Evolutionary conservation across 805 yeast genomes (phyloP).

Genomic region (Ogataea neopini): DNA sequence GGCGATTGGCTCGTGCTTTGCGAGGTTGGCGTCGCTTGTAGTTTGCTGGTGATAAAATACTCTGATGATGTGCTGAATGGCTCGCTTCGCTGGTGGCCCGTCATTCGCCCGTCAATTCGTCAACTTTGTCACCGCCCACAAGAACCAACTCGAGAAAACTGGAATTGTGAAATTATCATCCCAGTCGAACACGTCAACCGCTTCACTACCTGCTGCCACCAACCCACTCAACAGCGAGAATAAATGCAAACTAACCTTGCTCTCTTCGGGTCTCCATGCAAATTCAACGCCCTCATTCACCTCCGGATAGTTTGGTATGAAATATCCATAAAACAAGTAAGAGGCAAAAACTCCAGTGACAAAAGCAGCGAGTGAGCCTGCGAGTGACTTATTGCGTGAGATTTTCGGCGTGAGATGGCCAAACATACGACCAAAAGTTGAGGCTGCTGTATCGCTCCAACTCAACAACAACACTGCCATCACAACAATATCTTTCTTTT

Average conservation of each 20-base stretch:
- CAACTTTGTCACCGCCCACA: constrained; percentile 35
- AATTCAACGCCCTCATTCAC: constrained; percentile 54
- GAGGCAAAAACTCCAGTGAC: constrained; percentile 67
- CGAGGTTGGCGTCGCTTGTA: too few relatives aligned
- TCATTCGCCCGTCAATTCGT: constrained; percentile 8
- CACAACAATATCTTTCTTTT: constrained; percentile 79
- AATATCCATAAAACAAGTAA: constrained; percentile 67
- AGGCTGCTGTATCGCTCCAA: constrained; percentile 98
- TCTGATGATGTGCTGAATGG: too few relatives aligned
- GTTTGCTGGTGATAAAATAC: too few relatives aligned
- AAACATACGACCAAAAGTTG: constrained; percentile 84
- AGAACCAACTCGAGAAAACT: constrained; percentile 69
- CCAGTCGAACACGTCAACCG: constrained; percentile 68
- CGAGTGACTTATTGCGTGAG: constrained; percentile 74
- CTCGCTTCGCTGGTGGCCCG: background rate
- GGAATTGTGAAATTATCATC: constrained; percentile 97
- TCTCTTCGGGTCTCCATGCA: constrained; percentile 64
- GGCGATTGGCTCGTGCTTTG: too few relatives aligned
- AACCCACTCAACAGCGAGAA: constrained; percentile 70
- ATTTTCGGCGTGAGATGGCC: constrained; percentile 84
- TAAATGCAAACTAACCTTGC: constrained; percentile 51
- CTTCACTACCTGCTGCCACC: constrained; percentile 85
- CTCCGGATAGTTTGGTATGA: constrained; percentile 62
- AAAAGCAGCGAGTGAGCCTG: constrained; percentile 90
- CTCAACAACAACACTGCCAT: constrained; percentile 78